A percentile compares a stretch with the other conserved stretches of the same genome.
phyloP scores from a whole-genome alignment of 345 rosid genomes.

The Nasturtium officinale region DNA sequence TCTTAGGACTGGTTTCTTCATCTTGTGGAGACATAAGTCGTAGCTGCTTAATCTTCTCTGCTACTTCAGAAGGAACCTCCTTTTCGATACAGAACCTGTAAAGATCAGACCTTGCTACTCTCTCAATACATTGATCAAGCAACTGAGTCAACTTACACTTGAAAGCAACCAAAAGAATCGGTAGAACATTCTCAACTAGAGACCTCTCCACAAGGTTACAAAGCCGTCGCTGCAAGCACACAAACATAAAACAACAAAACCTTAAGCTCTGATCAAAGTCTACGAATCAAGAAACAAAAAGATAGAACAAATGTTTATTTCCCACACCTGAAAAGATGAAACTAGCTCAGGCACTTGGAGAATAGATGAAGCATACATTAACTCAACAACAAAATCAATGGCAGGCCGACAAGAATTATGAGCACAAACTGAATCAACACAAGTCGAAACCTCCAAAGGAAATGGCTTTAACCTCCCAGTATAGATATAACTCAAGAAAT shows the following conservation, averaged over 20 bases:
- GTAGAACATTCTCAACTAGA: conserved; percentile 74
- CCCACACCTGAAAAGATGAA: conserved; percentile 78
- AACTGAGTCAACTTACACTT: conserved; percentile 75
- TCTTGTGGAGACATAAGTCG: conserved; percentile 49
- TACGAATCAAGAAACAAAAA: conserved; percentile 23
- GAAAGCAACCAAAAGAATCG: conserved; percentile 81
- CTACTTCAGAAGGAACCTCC: conserved; percentile 76
- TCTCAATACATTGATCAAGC: conserved; percentile 68
- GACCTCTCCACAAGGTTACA: conserved; percentile 80
- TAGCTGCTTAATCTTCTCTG: conserved; percentile 55
- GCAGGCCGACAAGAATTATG: conserved; percentile 95
- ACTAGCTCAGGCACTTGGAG: conserved; percentile 82
- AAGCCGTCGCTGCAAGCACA: conserved; percentile 75
- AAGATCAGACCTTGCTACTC: conserved; percentile 86
- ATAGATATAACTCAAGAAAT: conserved; percentile 77
- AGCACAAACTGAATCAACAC: conserved; percentile 66
- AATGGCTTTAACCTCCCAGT: conserved; percentile 86
- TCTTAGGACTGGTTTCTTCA: conserved; percentile 42
- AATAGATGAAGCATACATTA: conserved; percentile 83
- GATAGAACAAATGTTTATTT: not conserved
- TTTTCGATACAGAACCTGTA: conserved; percentile 72
- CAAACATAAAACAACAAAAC: conserved; percentile 1
- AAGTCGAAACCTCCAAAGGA: conserved; percentile 80
- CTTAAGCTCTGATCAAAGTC: not conserved
- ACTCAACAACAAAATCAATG: conserved; percentile 69